phyloP scores from a whole-genome alignment of 1,284 basidiomycete species.

The Hemileia vastatrix region DNA sequence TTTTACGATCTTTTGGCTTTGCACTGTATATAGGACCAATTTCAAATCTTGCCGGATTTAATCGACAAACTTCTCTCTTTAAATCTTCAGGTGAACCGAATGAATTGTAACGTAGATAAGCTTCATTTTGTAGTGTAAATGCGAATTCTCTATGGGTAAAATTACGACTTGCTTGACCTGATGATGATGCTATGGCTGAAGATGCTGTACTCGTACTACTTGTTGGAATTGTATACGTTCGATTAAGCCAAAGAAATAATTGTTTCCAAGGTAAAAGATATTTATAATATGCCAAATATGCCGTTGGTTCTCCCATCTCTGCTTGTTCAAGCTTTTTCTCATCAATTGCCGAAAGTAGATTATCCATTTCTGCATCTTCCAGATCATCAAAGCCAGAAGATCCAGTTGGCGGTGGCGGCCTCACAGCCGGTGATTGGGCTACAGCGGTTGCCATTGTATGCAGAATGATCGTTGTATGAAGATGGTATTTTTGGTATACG shows the following conservation, averaged over 20 bases:
- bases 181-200: background rate
- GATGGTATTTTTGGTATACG: no score
- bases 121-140: conserved; percentile 84
- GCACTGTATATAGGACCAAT: conserved; percentile 90
- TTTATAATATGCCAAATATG: conserved; percentile 79
- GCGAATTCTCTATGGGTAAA: conserved; percentile 93
- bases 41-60: conserved; percentile 87
- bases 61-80: conserved; percentile 72
- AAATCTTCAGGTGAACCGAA: conserved; percentile 77
- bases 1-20: conserved; percentile 83
- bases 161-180: conserved; percentile 54
- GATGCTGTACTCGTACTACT: background rate
- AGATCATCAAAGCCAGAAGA: no score
- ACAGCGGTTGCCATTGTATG: no score
- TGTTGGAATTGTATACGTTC: conserved; percentile 57
- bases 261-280: conserved; percentile 90
- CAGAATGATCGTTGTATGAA: no score
- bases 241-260: conserved; percentile 89
- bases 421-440: no score
- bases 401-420: no score
- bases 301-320: no score
- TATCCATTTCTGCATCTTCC: no score
- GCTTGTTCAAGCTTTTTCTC: no score
- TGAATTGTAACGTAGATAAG: conserved; percentile 90
- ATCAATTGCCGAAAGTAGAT: no score